A percentile compares a stretch with the other conserved stretches of the same genome.
phyloP scores from a whole-genome alignment of 169 alveolate genomes.

The Plasmodium knowlesi region DNA sequence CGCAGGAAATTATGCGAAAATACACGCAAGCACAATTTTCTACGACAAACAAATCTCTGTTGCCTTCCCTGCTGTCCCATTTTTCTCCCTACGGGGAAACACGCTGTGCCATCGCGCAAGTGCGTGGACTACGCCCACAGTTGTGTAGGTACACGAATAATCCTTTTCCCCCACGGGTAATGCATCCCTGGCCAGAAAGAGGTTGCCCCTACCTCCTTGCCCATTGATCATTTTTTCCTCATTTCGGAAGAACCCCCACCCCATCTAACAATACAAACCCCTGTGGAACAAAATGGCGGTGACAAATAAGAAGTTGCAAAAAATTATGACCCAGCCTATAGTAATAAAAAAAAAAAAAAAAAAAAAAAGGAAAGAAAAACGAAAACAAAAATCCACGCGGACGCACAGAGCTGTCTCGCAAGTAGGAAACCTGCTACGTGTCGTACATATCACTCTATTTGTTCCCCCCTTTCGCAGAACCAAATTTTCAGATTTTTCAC shows the following conservation, averaged over 20 bases:
- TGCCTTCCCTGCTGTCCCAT: not conserved
- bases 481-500: constrained; percentile 94
- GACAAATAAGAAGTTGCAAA: constrained; percentile 86
- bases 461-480: constrained; percentile 80
- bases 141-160: not conserved
- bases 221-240: not conserved
- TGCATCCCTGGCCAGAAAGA: not conserved
- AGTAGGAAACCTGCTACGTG: not conserved
- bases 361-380: constrained; percentile 64
- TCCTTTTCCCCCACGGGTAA: not conserved
- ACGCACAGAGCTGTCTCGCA: not conserved
- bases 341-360: constrained; percentile 75
- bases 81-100: not conserved
- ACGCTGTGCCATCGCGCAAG: not conserved
- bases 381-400: not conserved
- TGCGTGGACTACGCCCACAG: not conserved
- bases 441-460: not conserved
- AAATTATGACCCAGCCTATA: constrained; percentile 93
- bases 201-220: not conserved
- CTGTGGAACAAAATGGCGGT: constrained; percentile 77
- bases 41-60: not conserved
- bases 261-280: not conserved
- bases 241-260: not conserved
- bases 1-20: not conserved
- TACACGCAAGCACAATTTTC: not conserved